Percentiles rank a stretch among this genome's conserved stretches.
Conservation (phyloP, 495 filamentous ascomycete genomes). For the Pyrenula aspistea region DNA sequence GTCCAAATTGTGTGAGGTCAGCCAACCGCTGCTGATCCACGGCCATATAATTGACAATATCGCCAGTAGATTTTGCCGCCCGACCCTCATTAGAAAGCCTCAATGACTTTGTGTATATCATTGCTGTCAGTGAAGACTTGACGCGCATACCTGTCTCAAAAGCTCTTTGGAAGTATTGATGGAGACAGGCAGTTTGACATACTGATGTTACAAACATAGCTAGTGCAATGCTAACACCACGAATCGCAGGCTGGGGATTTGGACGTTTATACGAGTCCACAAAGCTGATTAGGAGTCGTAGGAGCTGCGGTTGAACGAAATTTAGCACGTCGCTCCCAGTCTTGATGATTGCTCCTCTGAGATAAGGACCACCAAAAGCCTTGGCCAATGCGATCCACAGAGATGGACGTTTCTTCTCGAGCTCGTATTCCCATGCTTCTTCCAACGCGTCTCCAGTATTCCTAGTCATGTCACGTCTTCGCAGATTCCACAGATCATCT, state of each 20-base stretch:
- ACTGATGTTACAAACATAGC: constrained; percentile 87
- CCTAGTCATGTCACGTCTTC: constrained; percentile 66
- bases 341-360: constrained; percentile 73
- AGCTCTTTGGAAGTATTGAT: constrained; percentile 93
- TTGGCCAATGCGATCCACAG: constrained; percentile 88
- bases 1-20: constrained; percentile 89
- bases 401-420: constrained; percentile 63
- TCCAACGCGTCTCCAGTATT: constrained; percentile 53
- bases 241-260: constrained; percentile 61
- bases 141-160: constrained; percentile 96
- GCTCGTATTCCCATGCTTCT: constrained; percentile 65
- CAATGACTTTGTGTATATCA: constrained; percentile 87
- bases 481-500: constrained; percentile 92
- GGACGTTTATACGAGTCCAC: constrained; percentile 62
- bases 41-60: constrained; percentile 99
- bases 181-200: constrained; percentile 66
- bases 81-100: constrained; percentile 88
- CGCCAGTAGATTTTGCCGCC: constrained; percentile 82
- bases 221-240: constrained; percentile 78
- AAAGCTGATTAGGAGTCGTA: constrained; percentile 76
- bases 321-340: constrained; percentile 67
- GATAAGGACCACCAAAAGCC: constrained; percentile 74
- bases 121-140: constrained; percentile 74
- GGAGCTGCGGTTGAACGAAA: constrained; percentile 84
- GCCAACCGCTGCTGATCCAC: constrained; percentile 92